phyloP scores from a whole-genome alignment of 495 filamentous ascomycete genomes.

The Penicillium salamii region DNA sequence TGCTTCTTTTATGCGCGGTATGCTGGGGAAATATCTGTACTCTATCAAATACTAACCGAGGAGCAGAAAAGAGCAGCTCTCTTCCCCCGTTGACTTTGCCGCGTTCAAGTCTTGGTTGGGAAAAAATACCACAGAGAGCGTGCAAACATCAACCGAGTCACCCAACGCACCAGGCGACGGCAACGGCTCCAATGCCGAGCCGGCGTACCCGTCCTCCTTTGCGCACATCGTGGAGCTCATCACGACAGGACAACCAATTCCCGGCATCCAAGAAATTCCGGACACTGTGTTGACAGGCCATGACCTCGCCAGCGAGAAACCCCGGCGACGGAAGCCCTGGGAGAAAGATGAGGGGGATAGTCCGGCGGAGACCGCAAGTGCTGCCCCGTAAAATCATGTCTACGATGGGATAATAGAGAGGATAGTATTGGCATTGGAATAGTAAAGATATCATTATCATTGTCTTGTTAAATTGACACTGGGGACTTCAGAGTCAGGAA shows the following conservation, averaged over 20 bases:
- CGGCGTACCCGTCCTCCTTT: slow-evolving; percentile 82
- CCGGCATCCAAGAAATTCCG: slow-evolving; percentile 88
- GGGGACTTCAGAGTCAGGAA: no score
- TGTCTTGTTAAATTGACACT: no score
- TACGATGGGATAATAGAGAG: slow-evolving; percentile 3
- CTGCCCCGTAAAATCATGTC: slow-evolving; percentile 5
- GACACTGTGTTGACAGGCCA: slow-evolving; percentile 71
- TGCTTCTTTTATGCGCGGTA: slow-evolving; percentile 55
- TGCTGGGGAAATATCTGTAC: background rate
- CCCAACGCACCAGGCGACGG: background rate
- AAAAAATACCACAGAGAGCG: background rate
- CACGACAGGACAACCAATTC: slow-evolving; percentile 76
- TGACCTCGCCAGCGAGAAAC: slow-evolving; percentile 46
- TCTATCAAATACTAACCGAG: background rate
- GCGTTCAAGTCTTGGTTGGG: slow-evolving; percentile 44
- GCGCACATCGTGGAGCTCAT: slow-evolving; percentile 88
- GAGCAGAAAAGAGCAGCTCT: slow-evolving; percentile 40
- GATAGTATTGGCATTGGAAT: no score
- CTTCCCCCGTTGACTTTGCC: slow-evolving; percentile 34
- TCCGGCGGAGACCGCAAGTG: slow-evolving; percentile 5
- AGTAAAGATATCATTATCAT: no score
- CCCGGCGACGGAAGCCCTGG: slow-evolving; percentile 75
- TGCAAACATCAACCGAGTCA: background rate
- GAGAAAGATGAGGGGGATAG: slow-evolving; percentile 48
- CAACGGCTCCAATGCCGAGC: slow-evolving; percentile 24